Percentiles rank a stretch among this genome's conserved stretches.
Evolutionary conservation across 1,284 basidiomycete species (phyloP).

Genomic region (Microbotryum scabiosae): DNA sequence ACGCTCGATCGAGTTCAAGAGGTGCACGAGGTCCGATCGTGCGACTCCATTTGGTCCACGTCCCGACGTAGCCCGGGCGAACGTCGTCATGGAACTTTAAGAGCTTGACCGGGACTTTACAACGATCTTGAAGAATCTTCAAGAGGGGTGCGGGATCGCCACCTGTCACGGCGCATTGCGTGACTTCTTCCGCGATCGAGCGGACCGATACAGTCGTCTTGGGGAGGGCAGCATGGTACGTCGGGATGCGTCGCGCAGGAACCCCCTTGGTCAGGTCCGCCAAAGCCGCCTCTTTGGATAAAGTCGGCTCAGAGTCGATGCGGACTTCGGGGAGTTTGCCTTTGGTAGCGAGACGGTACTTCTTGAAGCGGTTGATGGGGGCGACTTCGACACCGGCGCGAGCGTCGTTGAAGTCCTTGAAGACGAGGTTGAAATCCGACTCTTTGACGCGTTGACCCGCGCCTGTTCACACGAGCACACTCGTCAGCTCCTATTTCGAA

Average conservation of each 20-base stretch:
- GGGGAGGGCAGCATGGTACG: conserved; percentile 19
- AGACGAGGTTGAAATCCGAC: conserved; percentile 63
- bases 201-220: conserved; percentile 42
- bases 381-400: conserved; percentile 64
- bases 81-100: conserved; percentile 65
- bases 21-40: conserved; percentile 65
- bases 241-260: conserved; percentile 8
- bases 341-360: conserved; percentile 47
- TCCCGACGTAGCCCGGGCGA: conserved; percentile 72
- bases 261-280: not conserved
- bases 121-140: conserved; percentile 51
- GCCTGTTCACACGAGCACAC: not conserved
- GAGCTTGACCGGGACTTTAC: conserved; percentile 57
- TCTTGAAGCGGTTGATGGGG: conserved; percentile 58
- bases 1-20: conserved; percentile 57
- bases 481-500: not conserved
- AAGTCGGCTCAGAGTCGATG: conserved; percentile 32
- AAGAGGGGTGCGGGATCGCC: conserved; percentile 53
- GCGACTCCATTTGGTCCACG: conserved; percentile 67
- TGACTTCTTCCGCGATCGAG: conserved; percentile 52
- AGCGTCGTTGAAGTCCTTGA: conserved; percentile 60
- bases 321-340: conserved; percentile 44
- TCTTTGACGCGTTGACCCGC: conserved; percentile 3
- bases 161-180: conserved; percentile 65
- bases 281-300: not conserved